Evolutionary conservation across 257 asterid species (phyloP).

Genomic region (Cynanchum wilfordii): DNA sequence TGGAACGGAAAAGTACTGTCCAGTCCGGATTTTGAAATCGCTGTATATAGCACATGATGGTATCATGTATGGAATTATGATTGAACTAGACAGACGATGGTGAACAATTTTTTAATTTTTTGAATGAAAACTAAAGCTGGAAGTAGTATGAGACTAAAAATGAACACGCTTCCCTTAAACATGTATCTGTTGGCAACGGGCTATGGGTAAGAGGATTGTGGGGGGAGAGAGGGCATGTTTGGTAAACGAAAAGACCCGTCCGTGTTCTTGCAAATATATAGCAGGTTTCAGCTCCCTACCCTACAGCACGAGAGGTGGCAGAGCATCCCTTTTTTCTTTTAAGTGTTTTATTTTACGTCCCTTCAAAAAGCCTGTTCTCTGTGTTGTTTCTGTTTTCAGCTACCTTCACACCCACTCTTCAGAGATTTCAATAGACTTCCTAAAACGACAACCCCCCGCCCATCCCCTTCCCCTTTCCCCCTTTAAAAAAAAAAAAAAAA

Average conservation of each 20-base stretch:
- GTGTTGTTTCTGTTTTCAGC: conserved; percentile 2
- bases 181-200: neutral
- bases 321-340: neutral
- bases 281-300: neutral
- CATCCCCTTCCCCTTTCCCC: too few relatives aligned
- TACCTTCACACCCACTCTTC: neutral
- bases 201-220: too few relatives aligned
- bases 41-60: too few relatives aligned
- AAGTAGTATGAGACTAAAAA: neutral
- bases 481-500: too few relatives aligned
- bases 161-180: neutral
- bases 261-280: neutral
- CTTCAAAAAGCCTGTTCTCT: neutral
- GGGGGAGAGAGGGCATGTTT: neutral
- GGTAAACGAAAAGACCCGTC: neutral
- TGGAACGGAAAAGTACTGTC: neutral
- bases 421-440: neutral
- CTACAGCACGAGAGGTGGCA: neutral
- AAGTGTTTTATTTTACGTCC: neutral
- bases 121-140: neutral
- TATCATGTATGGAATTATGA: neutral
- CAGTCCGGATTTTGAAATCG: neutral
- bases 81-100: neutral
- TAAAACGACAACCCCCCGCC: too few relatives aligned
- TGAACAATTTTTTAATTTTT: neutral